A percentile compares a stretch with the other conserved stretches of the same genome.
Conservation (phyloP, 2,329 filamentous ascomycete species). For the Calonectria leucothoes region DNA sequence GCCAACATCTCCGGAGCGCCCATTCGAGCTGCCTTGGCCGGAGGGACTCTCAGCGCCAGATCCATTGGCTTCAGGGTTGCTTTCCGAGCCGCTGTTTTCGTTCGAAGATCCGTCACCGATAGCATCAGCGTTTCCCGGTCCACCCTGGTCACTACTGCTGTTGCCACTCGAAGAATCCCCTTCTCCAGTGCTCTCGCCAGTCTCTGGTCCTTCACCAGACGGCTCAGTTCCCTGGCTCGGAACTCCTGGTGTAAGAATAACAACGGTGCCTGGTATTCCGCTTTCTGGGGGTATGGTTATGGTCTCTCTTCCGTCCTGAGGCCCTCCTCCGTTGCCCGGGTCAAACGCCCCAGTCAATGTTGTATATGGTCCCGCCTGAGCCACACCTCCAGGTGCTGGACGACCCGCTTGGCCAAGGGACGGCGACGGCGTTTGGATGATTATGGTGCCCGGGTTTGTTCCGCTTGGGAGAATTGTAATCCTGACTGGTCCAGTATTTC, state of each 20-base stretch:
- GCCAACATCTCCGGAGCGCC: background rate
- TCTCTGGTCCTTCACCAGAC: background rate
- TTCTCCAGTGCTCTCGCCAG: background rate
- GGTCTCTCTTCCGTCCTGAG: background rate
- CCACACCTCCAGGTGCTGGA: background rate
- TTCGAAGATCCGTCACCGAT: background rate
- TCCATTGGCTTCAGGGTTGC: background rate
- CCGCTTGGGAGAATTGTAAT: constrained; percentile 28
- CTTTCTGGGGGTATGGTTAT: background rate
- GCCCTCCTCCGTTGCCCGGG: background rate
- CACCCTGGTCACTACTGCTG: background rate
- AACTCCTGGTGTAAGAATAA: background rate
- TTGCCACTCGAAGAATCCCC: background rate
- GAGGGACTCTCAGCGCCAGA: background rate
- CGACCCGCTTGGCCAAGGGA: background rate
- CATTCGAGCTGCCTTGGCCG: background rate
- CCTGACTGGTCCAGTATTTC: constrained; percentile 1
- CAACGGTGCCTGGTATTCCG: background rate
- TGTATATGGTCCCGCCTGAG: background rate
- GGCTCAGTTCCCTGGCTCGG: background rate
- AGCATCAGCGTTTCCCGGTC: background rate
- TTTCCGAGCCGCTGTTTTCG: background rate
- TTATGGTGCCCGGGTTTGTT: constrained; percentile 27
- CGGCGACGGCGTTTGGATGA: constrained; percentile 30
- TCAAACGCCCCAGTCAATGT: background rate